A percentile compares a stretch with the other conserved stretches of the same genome.
These are phyloP conservation scores for Rosa rugosa DNA, from an alignment of 306 rosid genomes.

Conservation along the genomic window DNA sequence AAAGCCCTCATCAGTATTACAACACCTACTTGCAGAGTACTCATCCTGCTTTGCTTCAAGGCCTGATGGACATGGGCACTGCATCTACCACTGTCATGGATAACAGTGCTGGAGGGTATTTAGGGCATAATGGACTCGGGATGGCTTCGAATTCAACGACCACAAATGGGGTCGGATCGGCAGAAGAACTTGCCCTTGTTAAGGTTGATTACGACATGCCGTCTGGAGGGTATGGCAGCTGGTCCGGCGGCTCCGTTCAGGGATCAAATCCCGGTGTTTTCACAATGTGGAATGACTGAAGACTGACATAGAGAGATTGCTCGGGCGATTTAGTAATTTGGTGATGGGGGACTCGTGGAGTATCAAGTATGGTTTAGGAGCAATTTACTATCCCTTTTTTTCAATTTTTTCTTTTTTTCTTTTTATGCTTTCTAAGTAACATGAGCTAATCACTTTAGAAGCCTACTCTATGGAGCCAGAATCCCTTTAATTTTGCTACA, in stretches of 20 bases:
- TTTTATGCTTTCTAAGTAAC: conserved; percentile 9
- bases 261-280: conserved; percentile 56
- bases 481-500: background rate
- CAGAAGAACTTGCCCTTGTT: conserved; percentile 60
- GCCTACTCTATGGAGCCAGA: conserved; percentile 16
- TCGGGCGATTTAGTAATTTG: background rate
- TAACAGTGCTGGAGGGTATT: conserved; percentile 33
- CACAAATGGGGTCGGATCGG: conserved; percentile 29
- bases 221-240: conserved; percentile 56
- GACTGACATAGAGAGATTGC: background rate
- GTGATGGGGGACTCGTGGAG: conserved; percentile 2
- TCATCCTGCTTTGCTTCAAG: conserved; percentile 79
- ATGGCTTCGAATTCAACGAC: conserved; percentile 42
- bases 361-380: conserved; percentile 13
- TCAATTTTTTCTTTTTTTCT: background rate
- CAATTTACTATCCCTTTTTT: conserved; percentile 26
- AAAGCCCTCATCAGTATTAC: conserved; percentile 45
- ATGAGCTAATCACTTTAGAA: conserved; percentile 28
- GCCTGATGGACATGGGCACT: conserved; percentile 58
- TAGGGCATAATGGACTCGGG: conserved; percentile 43
- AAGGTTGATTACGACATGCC: conserved; percentile 86
- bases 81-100: conserved; percentile 52
- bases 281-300: conserved; percentile 77
- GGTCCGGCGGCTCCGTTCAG: conserved; percentile 63
- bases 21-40: conserved; percentile 49